Evolutionary conservation across 768 basidiomycete species (phyloP), one percentile per base, ranked within the genome.

Genomic region (Psilocybe azurescens): DNA sequence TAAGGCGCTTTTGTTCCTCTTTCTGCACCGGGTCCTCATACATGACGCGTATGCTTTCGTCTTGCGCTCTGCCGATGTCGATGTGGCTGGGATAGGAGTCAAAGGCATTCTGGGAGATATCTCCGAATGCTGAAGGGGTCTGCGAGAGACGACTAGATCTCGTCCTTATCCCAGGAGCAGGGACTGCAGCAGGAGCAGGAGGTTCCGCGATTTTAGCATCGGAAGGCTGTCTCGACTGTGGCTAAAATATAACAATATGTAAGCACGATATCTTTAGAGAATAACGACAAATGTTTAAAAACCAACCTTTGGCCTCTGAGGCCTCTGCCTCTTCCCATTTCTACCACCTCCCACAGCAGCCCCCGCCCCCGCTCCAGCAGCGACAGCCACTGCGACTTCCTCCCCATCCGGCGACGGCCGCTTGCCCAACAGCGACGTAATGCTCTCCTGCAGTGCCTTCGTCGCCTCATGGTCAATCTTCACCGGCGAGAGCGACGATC

Each of bases 361-460:
- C 11, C 41, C 59, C n/a, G 55, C 60, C 20, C 39, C 63, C 33
- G 14, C 51, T 14, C 29, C 53, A 56, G 46, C 46, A 44, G 18
- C 61, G 29, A 50, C 57, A 32, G 48, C 67, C 20, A 51, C 68
- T 29, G 53, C 67, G 46, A 56, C 61, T 16, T 71, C 74, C 52
- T 81, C 80, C 3, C 79, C 79, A 10, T 80, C 81, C 3, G 77
- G 75, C 0, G 81, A 74, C 9, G 80, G 78, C 8, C 90, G 81
- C 71, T 94, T 93, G 8, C 90, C 91, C 14, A 93, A 76, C 58
- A 92, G 72, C 20, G 84, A 83, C 5, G 86, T 85, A 53, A 93
- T 84, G 62, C 85, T 89, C 65, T 91, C 88, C 63, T 90, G 84
- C 20, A 92, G 75, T 16, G 83, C 88, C 66, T 78, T 83, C n/a